Conservation (phyloP, 2,329 filamentous ascomycete species). For the Fusarium pininemorale region DNA sequence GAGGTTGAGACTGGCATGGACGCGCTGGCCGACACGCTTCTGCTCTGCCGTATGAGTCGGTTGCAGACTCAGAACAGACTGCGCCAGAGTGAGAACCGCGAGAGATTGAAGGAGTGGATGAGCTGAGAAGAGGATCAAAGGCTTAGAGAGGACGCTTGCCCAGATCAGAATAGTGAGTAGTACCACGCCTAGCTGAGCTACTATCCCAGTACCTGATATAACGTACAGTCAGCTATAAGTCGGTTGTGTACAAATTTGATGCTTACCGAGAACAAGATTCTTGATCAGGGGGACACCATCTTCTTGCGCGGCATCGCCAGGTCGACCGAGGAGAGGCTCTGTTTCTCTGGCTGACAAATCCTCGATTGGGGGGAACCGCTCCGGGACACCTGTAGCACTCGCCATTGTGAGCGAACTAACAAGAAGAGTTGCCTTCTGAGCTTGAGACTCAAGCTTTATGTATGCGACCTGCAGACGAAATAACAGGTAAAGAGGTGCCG, state of each 20-base stretch:
- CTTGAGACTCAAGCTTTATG: neutral
- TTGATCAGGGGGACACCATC: constrained; percentile 69
- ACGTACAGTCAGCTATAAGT: neutral
- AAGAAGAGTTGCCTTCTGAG: neutral
- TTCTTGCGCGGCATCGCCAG: constrained; percentile 77
- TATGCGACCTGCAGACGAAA: neutral
- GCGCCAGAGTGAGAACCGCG: constrained; percentile 77
- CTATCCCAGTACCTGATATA: constrained; percentile 76
- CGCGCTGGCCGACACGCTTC: constrained; percentile 68
- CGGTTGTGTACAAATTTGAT: neutral
- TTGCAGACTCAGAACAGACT: constrained; percentile 86
- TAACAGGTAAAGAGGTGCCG: neutral
- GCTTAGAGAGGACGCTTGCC: constrained; percentile 75
- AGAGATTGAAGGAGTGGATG: constrained; percentile 79
- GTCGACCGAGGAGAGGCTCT: constrained; percentile 60
- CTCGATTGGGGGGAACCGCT: constrained; percentile 49
- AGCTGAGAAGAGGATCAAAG: constrained; percentile 83
- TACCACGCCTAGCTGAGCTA: constrained; percentile 82
- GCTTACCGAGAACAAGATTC: constrained; percentile 79
- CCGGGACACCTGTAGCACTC: constrained; percentile 73
- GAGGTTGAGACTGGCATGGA: constrained; percentile 77
- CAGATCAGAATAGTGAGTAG: constrained; percentile 81
- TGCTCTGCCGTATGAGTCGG: constrained; percentile 81
- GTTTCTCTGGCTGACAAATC: constrained; percentile 47
- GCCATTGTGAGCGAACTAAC: constrained; percentile 60